Evolutionary conservation across 768 basidiomycete genomes (phyloP).

Genomic region (Pleurotus tuoliensis): DNA sequence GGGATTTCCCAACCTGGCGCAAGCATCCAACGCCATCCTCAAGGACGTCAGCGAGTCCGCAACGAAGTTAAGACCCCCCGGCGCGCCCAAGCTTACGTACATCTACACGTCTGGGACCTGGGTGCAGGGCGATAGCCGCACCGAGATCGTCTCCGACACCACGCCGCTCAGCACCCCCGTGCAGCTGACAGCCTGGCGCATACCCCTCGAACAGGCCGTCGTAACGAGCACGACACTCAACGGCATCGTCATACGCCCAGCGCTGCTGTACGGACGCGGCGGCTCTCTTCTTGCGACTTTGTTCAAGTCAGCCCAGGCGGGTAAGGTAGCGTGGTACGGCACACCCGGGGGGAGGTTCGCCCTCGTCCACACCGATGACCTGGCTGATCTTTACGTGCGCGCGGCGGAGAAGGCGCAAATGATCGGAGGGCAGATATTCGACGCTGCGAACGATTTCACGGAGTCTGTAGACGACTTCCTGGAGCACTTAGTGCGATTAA

Average conservation of each 20-base stretch:
- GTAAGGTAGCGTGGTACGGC: constrained; percentile 30
- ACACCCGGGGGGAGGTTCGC: constrained; percentile 25
- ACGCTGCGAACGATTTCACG: constrained; percentile 32
- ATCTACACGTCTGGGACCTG: constrained; percentile 44
- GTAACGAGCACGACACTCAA: constrained; percentile 24
- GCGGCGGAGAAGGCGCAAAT: constrained; percentile 34
- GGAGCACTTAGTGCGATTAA: constrained; percentile 2
- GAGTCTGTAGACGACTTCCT: constrained; percentile 33
- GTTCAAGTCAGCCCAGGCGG: constrained; percentile 27
- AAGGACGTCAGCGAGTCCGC: constrained; percentile 21
- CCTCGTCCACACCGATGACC: constrained; percentile 40
- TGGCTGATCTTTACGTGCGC: constrained; percentile 38
- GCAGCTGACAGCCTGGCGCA: constrained; percentile 28
- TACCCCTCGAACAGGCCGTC: constrained; percentile 27
- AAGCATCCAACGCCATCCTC: constrained; percentile 19
- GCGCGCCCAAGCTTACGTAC: constrained; percentile 35
- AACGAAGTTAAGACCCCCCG: constrained; percentile 18
- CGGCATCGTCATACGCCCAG: constrained; percentile 42
- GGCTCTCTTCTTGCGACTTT: constrained; percentile 29
- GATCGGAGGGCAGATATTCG: constrained; percentile 35
- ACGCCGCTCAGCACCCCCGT: constrained; percentile 22
- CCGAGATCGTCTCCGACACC: constrained; percentile 27
- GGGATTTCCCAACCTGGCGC: constrained; percentile 11
- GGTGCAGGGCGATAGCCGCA: constrained; percentile 36
- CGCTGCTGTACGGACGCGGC: constrained; percentile 36